Conservation (phyloP, 2,329 filamentous ascomycete species). For the Microcyclospora tardicrescens region DNA sequence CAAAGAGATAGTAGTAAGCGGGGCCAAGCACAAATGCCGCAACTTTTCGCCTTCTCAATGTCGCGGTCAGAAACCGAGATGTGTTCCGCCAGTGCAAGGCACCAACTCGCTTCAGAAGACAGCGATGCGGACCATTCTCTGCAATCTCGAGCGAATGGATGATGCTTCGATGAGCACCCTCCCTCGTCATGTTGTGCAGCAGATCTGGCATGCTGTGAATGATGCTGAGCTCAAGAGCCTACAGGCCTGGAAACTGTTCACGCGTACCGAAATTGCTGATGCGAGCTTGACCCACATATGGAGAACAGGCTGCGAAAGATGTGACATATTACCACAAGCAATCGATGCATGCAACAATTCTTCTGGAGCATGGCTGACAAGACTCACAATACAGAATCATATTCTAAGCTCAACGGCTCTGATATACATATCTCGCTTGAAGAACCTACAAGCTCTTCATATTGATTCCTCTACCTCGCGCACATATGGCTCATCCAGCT, state of each 20-base stretch:
- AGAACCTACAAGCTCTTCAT: conserved; percentile 1
- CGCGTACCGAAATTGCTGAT: background rate
- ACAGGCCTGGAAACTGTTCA: background rate
- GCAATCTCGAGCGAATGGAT: background rate
- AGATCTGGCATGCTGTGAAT: no score
- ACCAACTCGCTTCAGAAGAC: background rate
- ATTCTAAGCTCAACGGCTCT: background rate
- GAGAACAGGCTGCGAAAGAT: no score
- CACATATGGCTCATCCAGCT: background rate
- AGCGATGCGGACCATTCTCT: conserved; percentile 1
- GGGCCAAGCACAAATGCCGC: conserved; percentile 12
- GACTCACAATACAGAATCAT: conserved; percentile 1
- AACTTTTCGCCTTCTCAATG: conserved; percentile 23
- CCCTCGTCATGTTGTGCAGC: no score
- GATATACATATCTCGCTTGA: background rate
- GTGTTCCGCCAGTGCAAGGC: conserved; percentile 1
- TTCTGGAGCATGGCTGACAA: conserved; percentile 1
- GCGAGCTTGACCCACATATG: background rate
- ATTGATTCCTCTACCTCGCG: background rate
- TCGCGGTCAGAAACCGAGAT: conserved; percentile 1
- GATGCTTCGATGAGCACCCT: no score
- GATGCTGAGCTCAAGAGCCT: no score
- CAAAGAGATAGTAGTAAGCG: conserved; percentile 4
- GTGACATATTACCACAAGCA: background rate
- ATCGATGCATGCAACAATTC: background rate